Evolutionary conservation across 331 rosid species (phyloP).

Genomic region (Acacia concinna): DNA sequence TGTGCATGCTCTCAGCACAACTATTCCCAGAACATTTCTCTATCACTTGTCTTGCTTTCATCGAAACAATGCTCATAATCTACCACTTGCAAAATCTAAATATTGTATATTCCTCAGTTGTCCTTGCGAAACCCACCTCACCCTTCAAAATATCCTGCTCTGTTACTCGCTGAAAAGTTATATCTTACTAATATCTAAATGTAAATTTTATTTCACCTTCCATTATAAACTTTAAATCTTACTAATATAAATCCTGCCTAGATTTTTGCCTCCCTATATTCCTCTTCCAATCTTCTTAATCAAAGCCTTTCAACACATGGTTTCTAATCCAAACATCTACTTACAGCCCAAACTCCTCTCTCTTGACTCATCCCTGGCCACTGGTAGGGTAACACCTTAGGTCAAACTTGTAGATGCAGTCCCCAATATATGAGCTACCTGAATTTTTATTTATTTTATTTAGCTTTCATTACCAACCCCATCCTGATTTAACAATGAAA

Average conservation of each 20-base stretch:
- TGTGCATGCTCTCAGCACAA: neutral
- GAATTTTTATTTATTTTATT: neutral
- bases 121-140: neutral
- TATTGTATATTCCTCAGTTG: neutral
- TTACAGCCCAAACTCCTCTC: neutral
- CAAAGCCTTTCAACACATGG: neutral
- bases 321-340: neutral
- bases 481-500: neutral
- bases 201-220: neutral
- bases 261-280: conserved; percentile 14
- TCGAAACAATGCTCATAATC: neutral
- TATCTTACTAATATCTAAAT: neutral
- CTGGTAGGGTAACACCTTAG: neutral
- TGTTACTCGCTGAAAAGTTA: neutral
- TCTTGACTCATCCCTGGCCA: too few relatives aligned
- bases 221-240: conserved; percentile 7
- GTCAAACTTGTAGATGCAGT: neutral
- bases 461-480: neutral
- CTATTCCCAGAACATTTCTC: neutral
- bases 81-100: neutral
- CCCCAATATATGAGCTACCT: neutral
- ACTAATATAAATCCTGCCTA: neutral
- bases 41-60: neutral
- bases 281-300: neutral
- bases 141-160: neutral